Evolutionary conservation across 1,284 basidiomycete genomes (phyloP).

Genomic region (Sporisorium scitamineum): DNA sequence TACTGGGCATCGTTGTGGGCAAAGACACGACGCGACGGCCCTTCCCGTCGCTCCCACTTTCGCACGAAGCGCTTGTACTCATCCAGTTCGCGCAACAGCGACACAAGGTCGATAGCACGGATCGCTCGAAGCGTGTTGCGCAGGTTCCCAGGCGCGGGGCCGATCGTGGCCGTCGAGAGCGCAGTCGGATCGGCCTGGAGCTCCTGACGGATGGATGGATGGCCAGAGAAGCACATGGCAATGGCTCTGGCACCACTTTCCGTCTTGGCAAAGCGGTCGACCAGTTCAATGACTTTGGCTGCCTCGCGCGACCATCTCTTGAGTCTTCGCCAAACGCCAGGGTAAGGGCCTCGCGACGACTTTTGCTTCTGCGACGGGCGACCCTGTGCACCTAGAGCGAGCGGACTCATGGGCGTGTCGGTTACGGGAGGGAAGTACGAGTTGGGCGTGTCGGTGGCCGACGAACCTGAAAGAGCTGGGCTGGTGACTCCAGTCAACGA

Average conservation of each 20-base stretch:
- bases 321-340: conserved; percentile 66
- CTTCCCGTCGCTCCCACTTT: conserved; percentile 58
- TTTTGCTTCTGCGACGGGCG: conserved; percentile 13
- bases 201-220: conserved; percentile 39
- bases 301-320: conserved; percentile 68
- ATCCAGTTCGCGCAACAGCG: conserved; percentile 54
- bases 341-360: conserved; percentile 56
- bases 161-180: conserved; percentile 37
- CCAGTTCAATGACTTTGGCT: conserved; percentile 62
- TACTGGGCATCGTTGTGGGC: conserved; percentile 67
- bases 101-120: conserved; percentile 58
- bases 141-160: conserved; percentile 46
- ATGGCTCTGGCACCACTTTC: conserved; percentile 57
- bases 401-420: conserved; percentile 45
- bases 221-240: conserved; percentile 47
- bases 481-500: conserved; percentile 31
- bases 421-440: conserved; percentile 42
- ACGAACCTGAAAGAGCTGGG: conserved; percentile 28
- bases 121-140: conserved; percentile 54
- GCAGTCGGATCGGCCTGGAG: conserved; percentile 21
- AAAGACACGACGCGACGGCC: conserved; percentile 62
- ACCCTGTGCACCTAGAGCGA: conserved; percentile 41
- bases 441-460: conserved; percentile 39
- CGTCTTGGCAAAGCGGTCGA: conserved; percentile 56
- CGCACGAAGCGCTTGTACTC: conserved; percentile 63